A percentile compares a stretch with the other conserved stretches of the same genome.
These are phyloP conservation scores for Mycena maculata DNA, from an alignment of 768 basidiomycete species.

Conservation along the genomic window DNA sequence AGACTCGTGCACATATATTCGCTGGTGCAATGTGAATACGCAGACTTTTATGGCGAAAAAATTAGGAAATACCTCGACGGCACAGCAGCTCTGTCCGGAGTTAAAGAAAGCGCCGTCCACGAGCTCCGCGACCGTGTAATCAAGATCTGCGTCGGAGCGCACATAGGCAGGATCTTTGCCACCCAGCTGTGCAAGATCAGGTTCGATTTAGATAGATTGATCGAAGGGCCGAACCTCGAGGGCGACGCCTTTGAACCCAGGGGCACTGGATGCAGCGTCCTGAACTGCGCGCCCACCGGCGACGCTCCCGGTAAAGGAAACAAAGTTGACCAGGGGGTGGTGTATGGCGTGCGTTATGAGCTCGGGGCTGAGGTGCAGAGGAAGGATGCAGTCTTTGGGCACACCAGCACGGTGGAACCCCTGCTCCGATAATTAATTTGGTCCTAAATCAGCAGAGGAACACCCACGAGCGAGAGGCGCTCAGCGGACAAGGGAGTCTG, in stretches of 20 bases:
- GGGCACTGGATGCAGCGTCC: constrained; percentile 70
- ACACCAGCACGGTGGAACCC: constrained; percentile 78
- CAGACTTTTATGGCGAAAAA: neutral
- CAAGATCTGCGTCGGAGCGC: constrained; percentile 84
- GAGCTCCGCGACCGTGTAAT: constrained; percentile 85
- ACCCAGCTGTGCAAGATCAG: constrained; percentile 71
- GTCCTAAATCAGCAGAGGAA: neutral
- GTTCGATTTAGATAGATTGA: neutral
- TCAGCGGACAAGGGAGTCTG: constrained; percentile 94
- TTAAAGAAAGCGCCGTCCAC: constrained; percentile 98
- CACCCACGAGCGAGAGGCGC: constrained; percentile 69
- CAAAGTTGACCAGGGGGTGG: constrained; percentile 78
- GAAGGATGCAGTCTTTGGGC: constrained; percentile 78
- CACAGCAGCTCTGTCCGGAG: constrained; percentile 97
- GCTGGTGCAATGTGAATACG: constrained; percentile 51
- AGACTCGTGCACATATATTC: constrained; percentile 93
- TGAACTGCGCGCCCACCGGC: constrained; percentile 80
- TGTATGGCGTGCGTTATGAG: constrained; percentile 71
- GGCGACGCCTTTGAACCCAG: constrained; percentile 87
- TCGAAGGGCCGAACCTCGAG: constrained; percentile 68
- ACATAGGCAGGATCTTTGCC: constrained; percentile 99
- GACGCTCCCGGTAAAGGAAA: constrained; percentile 92
- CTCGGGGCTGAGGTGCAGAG: constrained; percentile 76
- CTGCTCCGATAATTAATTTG: constrained; percentile 5
- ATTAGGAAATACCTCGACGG: constrained; percentile 74